Percentiles rank a stretch among this genome's conserved stretches.
Conservation (phyloP, 306 rosid species). For the Lathyrus oleraceus region DNA sequence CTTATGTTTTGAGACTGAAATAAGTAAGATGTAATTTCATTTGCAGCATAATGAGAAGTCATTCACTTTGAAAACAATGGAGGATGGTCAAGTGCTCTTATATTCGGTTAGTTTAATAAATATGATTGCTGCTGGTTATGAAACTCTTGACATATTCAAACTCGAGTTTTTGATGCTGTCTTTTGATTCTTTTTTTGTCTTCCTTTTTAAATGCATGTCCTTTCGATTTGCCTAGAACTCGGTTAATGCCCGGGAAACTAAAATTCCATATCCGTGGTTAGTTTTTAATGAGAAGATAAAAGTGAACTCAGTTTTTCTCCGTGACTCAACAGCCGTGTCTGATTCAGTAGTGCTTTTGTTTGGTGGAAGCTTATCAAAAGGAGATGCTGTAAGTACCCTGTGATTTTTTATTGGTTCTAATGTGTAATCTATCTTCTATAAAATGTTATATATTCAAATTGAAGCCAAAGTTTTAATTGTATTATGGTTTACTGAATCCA, state of each 20-base stretch:
- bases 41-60: constrained; percentile 93
- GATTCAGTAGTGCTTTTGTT: constrained; percentile 84
- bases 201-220: constrained; percentile 32
- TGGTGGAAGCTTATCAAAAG: constrained; percentile 81
- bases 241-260: constrained; percentile 84
- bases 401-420: background rate
- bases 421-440: constrained; percentile 1
- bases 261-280: constrained; percentile 94
- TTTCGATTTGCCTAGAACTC: constrained; percentile 68
- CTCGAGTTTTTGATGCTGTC: constrained; percentile 2
- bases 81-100: constrained; percentile 96
- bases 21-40: constrained; percentile 28
- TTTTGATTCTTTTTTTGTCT: constrained; percentile 31
- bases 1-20: constrained; percentile 24
- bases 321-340: constrained; percentile 91
- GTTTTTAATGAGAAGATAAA: constrained; percentile 94
- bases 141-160: constrained; percentile 4
- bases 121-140: constrained; percentile 29
- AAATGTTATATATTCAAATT: constrained; percentile 4
- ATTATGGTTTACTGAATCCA: constrained; percentile 16
- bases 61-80: constrained; percentile 86
- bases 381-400: constrained; percentile 60
- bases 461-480: constrained; percentile 13
- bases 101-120: constrained; percentile 61
- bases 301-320: constrained; percentile 95